These are phyloP conservation scores for Kwoniella bestiolae DNA, from an alignment of 768 basidiomycete species.

Conservation along the genomic window DNA sequence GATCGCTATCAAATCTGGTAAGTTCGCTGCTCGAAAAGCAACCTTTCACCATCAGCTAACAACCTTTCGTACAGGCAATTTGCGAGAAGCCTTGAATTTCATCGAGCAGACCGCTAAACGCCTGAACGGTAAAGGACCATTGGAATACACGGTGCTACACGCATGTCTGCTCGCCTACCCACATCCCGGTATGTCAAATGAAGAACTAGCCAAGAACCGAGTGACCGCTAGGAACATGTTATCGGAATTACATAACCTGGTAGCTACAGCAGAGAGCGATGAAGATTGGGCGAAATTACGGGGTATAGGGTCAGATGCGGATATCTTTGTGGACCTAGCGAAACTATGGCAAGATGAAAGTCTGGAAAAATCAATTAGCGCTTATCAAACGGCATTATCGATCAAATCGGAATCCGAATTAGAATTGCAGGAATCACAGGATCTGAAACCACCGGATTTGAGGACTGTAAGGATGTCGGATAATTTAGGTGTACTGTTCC, in stretches of 20 bases:
- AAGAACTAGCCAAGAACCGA: slow-evolving; percentile 74
- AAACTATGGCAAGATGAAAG: slow-evolving; percentile 83
- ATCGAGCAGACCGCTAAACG: slow-evolving; percentile 55
- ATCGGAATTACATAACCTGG: slow-evolving; percentile 60
- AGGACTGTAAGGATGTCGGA: slow-evolving; percentile 74
- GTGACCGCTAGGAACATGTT: slow-evolving; percentile 77
- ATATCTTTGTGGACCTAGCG: slow-evolving; percentile 89
- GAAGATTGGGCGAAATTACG: slow-evolving; percentile 58
- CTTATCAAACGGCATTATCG: slow-evolving; percentile 73
- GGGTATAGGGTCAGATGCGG: slow-evolving; percentile 73
- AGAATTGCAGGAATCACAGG: slow-evolving; percentile 38
- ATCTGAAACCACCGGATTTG: slow-evolving; percentile 29
- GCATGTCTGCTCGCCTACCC: slow-evolving; percentile 84
- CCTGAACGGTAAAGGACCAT: slow-evolving; percentile 60
- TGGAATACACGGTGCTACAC: slow-evolving; percentile 86
- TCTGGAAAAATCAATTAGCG: slow-evolving; percentile 71
- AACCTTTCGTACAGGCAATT: slow-evolving; percentile 38
- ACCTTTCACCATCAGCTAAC: background rate
- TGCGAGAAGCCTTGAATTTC: slow-evolving; percentile 57
- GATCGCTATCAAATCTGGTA: slow-evolving; percentile 81
- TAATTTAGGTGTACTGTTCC: slow-evolving; percentile 76
- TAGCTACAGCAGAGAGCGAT: slow-evolving; percentile 63
- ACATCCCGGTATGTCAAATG: slow-evolving; percentile 74
- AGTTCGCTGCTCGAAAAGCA: slow-evolving; percentile 13
- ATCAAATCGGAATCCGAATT: slow-evolving; percentile 63